Percentiles rank a stretch among this genome's conserved stretches.
These are phyloP conservation scores for Diplotaxis tenuifolia DNA, from an alignment of 345 rosid genomes.

Conservation along the genomic window DNA sequence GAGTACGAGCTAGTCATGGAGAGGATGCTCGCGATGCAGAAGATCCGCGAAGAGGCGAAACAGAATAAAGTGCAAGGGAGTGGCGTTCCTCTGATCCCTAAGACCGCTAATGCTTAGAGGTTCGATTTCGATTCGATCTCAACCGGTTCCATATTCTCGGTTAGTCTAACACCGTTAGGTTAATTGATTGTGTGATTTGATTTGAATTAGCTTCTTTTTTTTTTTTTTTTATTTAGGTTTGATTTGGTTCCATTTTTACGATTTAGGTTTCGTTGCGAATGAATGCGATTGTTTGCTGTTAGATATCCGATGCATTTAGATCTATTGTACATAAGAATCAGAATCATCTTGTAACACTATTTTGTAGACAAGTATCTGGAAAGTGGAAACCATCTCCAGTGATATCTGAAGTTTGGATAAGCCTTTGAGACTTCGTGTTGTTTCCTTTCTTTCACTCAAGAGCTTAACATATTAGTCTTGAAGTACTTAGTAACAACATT, in stretches of 20 bases:
- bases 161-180: conserved; percentile 18
- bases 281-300: background rate
- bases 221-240: background rate
- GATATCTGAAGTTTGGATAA: conserved; percentile 1
- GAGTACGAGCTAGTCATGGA: conserved; percentile 99
- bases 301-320: background rate
- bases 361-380: background rate
- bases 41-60: conserved; percentile 78
- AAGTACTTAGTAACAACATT: background rate
- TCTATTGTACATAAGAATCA: background rate
- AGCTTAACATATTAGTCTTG: background rate
- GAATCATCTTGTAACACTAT: background rate
- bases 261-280: conserved; percentile 6
- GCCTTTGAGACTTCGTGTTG: background rate
- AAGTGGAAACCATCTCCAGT: background rate
- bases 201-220: background rate
- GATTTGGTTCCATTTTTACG: background rate
- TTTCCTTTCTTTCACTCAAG: background rate
- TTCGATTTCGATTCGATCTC: conserved; percentile 8
- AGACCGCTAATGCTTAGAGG: conserved; percentile 72
- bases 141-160: conserved; percentile 18
- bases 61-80: conserved; percentile 43
- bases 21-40: conserved; percentile 97
- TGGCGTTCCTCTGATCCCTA: conserved; percentile 70
- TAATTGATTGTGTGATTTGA: background rate